Percentiles rank a stretch among this genome's conserved stretches.
These are phyloP conservation scores for Penicillium herquei DNA, from an alignment of 495 filamentous ascomycete species.

Conservation along the genomic window DNA sequence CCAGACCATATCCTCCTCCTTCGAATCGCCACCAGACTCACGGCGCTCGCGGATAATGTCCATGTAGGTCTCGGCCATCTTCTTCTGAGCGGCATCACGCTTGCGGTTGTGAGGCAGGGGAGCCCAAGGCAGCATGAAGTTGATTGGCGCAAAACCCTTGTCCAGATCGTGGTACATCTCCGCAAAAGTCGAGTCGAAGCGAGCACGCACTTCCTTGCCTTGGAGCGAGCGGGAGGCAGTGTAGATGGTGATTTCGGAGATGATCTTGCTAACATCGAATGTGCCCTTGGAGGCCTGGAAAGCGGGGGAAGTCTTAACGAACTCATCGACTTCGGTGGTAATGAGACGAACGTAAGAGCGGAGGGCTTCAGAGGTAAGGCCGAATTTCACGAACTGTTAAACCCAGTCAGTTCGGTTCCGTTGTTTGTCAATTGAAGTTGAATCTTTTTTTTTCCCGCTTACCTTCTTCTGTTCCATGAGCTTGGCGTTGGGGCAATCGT, in stretches of 20 bases:
- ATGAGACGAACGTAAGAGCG: slow-evolving; percentile 61
- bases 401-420: slow-evolving; percentile 7
- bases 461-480: slow-evolving; percentile 72
- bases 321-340: slow-evolving; percentile 50
- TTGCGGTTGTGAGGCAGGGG: slow-evolving; percentile 62
- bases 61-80: slow-evolving; percentile 58
- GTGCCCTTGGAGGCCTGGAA: slow-evolving; percentile 49
- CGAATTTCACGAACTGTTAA: slow-evolving; percentile 64
- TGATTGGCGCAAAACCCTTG: slow-evolving; percentile 63
- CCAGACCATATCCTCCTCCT: slow-evolving; percentile 66
- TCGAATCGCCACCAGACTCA: slow-evolving; percentile 43
- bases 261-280: slow-evolving; percentile 52
- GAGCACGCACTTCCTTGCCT: slow-evolving; percentile 61
- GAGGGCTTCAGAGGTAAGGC: slow-evolving; percentile 61
- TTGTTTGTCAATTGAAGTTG: background rate
- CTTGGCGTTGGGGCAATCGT: slow-evolving; percentile 64
- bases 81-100: slow-evolving; percentile 55
- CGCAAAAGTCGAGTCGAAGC: slow-evolving; percentile 61
- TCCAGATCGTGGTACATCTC: slow-evolving; percentile 66
- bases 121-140: slow-evolving; percentile 63
- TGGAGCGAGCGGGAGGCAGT: slow-evolving; percentile 66
- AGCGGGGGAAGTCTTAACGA: slow-evolving; percentile 41
- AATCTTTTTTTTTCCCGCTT: background rate
- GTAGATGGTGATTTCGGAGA: slow-evolving; percentile 63
- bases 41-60: slow-evolving; percentile 57